Base-by-base conservation (phyloP, 2,329 filamentous ascomycete genomes). In the Colletotrichum gloeosporioides region DNA sequence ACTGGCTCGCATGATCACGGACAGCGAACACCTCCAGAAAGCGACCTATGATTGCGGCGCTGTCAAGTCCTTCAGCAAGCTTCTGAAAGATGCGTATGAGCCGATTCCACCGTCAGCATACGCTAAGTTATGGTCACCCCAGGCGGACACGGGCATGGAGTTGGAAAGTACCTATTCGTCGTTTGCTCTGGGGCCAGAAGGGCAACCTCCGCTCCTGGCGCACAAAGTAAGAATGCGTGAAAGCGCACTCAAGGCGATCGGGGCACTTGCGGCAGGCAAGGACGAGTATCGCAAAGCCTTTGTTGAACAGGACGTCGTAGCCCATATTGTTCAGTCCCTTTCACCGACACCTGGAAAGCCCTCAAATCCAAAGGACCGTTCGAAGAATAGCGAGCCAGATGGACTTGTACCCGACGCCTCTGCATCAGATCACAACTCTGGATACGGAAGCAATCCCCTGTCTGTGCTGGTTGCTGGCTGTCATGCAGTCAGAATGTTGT, bases 391-490 rank as follows among this genome's bases (percentile, higher is more conserved):
- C 4, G 86, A 86, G 74, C 77, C 83, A 63, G 84, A 82, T 25
- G 85, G 82, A 8, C 76, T 66, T 36, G 61, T 78, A 12, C 39
- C 65, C 66, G 84, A 82, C 44, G 71, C 80, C 36, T 72, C 79
- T 49, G 79, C 80, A 25, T 82, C 81, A 61, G 80, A 82, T 53
- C 74, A 82, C 62, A 80, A 83, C 22, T 80, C 85, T 6, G 88
- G 91, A 15, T 94, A 94, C 79, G 95, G 95, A 4, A 85, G 83
- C 31, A 98, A 99, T 80, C 93, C 96, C 2, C 89, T 92, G 9
- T 87, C 91, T 5, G 96, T 98, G 27, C 89, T 99, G 27, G 90
- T 98, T 71, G 96, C 96, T 25, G 96, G 95, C 2, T 98, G 96
- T 82, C 93, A 95, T 81, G 93, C 95, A 31, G 91, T 96, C 32